Base-by-base conservation (phyloP, 2,329 filamentous ascomycete genomes). In the Madurella fahalii region DNA sequence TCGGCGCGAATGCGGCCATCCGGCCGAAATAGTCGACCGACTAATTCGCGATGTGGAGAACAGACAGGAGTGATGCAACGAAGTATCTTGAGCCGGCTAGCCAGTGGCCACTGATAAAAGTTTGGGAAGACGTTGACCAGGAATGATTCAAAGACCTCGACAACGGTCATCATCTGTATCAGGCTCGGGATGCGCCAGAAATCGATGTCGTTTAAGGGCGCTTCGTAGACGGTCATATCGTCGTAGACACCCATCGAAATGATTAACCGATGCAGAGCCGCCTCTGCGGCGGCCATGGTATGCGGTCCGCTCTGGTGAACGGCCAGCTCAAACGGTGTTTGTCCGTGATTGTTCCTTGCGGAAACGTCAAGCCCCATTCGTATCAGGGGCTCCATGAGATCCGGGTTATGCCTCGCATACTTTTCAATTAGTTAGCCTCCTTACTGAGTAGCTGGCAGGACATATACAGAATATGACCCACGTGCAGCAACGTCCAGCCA, bases 101-200 rank as follows among this genome's bases (percentile, higher is more conserved):
- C n/a, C n/a, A 51, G 32, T 7, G 52, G 46, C 52, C 47, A 50
- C 9, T 50, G 16, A 8, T 50, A 54, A 16, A 50, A 50, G 34
- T 54, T 25, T 3, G 11, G 47, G 41, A 50, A 54, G 18, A 41
- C 11, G 9, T 45, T 46, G 15, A 42, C 25, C 2, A 54, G 5
- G 5, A 54, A 25, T 7, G 18, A 37, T 25, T 54, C 52, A 13
- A 50, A 45, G 18, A 42, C 17, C 9, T 40, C 12, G 11, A 16
- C 5, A 15, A 34, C n/a, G 2, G 32, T 17, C n/a, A 37, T 5
- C 47, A 54, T 50, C 7, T 15, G 16, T 25, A 25, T 3, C 25
- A 7, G 25, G 7, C 3, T 25, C 25, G 4, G 7, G 7, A 25
- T 25, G 25, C 7, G 7, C 7, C 25, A 3, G 25, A 4, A 25